Evolutionary conservation across 345 rosid species (phyloP).

Genomic region (Xanthoceras sorbifolium): DNA sequence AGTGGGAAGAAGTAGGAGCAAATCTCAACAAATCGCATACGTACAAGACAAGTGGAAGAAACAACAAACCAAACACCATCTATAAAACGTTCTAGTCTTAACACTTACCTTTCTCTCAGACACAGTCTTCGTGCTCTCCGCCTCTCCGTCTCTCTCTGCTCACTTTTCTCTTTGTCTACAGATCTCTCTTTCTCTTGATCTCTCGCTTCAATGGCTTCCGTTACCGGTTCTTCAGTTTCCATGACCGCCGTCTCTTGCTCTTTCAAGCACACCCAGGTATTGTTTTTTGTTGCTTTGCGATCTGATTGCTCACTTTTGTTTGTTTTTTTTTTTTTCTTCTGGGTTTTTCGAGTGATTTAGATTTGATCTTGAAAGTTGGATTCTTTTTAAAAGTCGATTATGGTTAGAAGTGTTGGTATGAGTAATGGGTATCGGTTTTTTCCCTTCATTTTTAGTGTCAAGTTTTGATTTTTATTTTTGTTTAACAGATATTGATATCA

Average conservation of each 20-base stretch:
- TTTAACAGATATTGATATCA: background rate
- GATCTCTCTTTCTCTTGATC: constrained; percentile 20
- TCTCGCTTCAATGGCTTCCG: constrained; percentile 39
- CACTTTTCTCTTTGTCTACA: background rate
- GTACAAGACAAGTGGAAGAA: background rate
- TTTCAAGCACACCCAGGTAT: constrained; percentile 32
- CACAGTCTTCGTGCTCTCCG: constrained; percentile 30
- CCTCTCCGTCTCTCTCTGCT: background rate
- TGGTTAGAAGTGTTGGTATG: background rate
- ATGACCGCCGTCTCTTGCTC: constrained; percentile 29
- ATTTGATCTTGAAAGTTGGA: background rate
- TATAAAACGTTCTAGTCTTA: constrained; percentile 18
- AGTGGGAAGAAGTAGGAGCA: background rate
- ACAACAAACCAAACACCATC: background rate
- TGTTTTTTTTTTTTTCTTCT: background rate
- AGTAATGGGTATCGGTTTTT: background rate
- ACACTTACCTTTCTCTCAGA: background rate
- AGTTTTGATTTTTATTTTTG: background rate
- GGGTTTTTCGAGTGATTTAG: constrained; percentile 11
- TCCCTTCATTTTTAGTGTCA: background rate
- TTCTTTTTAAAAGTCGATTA: background rate
- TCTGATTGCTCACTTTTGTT: background rate
- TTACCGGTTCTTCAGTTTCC: constrained; percentile 31
- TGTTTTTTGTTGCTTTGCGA: background rate
- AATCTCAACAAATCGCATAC: constrained; percentile 23